These are phyloP conservation scores for Leccinum truebloodii DNA, from an alignment of 768 basidiomycete genomes.

Conservation along the genomic window DNA sequence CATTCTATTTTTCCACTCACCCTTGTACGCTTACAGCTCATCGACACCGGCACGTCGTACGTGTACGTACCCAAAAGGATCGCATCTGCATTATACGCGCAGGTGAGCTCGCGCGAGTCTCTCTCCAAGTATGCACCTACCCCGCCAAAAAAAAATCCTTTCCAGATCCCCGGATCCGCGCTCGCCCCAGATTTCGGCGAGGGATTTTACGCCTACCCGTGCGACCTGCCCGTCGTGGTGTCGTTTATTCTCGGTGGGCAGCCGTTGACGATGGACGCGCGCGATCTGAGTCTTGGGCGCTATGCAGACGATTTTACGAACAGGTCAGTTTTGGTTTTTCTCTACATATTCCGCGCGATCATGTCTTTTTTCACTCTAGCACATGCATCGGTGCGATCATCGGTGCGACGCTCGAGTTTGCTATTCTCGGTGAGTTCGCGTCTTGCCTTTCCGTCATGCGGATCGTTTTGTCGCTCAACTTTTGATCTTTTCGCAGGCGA, in stretches of 20 bases:
- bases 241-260: slow-evolving; percentile 47
- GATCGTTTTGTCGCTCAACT: neutral
- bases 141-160: neutral
- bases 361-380: slow-evolving; percentile 23
- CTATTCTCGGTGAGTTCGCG: slow-evolving; percentile 22
- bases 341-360: neutral
- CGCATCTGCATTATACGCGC: slow-evolving; percentile 47
- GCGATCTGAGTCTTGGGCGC: slow-evolving; percentile 59
- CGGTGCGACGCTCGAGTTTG: slow-evolving; percentile 29
- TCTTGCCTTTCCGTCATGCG: neutral
- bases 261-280: slow-evolving; percentile 41
- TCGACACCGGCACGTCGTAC: slow-evolving; percentile 69
- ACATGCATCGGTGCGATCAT: slow-evolving; percentile 60
- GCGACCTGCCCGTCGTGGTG: slow-evolving; percentile 37
- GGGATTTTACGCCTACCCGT: slow-evolving; percentile 60
- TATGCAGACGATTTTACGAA: slow-evolving; percentile 27
- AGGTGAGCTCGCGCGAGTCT: slow-evolving; percentile 29
- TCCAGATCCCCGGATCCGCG: slow-evolving; percentile 51
- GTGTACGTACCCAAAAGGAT: slow-evolving; percentile 54
- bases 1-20: neutral
- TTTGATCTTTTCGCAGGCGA: slow-evolving; percentile 39
- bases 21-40: slow-evolving; percentile 40
- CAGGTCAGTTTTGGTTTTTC: neutral
- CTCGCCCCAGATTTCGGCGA: slow-evolving; percentile 43
- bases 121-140: no score